Base-by-base conservation (phyloP, 257 asterid genomes). In the Leptodermis oblonga region DNA sequence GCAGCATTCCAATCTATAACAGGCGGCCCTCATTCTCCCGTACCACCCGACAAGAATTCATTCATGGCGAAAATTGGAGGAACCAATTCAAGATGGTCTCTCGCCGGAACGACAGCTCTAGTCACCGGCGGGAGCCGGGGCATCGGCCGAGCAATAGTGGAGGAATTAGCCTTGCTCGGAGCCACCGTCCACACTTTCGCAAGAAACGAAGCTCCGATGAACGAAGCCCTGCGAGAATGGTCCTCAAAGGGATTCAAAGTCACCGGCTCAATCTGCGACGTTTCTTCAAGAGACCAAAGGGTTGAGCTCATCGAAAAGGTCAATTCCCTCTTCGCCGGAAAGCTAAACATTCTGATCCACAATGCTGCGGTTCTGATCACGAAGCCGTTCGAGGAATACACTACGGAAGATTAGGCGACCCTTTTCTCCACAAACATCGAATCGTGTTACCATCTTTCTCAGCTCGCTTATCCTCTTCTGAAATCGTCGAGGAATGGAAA, bases 81-180 rank as follows among this genome's bases (percentile, higher is more conserved):
- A 36, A 33, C 5, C 12, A 58, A 2, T 18, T 70, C 74, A 41
- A 72, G 70, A 65, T 72, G 76, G 70, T 63, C 76, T 17, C 70
- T 72, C 0, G 8, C 69, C 2, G 76, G 76, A 41, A 63, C 0
- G 46, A 63, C 70, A 25, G 70, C 70, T 3, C 58, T 72, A 1
- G 76, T 72, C 25, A 63, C 76, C 5, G 76, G 76, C 23, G 70
- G 76, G n/a, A n/a, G n/a, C n/a, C n/a, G n/a, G n/a, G n/a, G n/a
- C n/a, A 71, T 71, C 7, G 70, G 76, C 7, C 70, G 37, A 28
- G 70, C 65, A 13, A 67, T 66, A 1, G 42, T 66, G 10, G 61
- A 66, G 59, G 67, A 73, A 20, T 10, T 58, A 22, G 62, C 67
- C 3, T 9, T 45, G 60, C 9, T 55, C 9, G 71, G 61, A 6